Conservation (phyloP, 2,329 filamentous ascomycete genomes). For the Beauveria varroae region DNA sequence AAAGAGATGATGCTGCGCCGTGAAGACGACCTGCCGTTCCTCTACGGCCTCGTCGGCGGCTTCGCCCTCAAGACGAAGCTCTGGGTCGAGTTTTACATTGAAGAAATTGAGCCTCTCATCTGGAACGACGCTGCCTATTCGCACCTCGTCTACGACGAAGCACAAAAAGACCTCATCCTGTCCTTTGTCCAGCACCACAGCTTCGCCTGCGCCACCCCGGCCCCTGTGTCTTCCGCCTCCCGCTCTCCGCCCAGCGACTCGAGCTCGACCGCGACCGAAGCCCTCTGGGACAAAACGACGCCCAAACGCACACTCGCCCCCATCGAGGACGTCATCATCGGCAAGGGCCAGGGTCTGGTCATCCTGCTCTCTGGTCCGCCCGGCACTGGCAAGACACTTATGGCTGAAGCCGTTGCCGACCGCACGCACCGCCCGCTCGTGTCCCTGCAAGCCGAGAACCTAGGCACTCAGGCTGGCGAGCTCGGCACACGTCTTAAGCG, state of each 20-base stretch:
- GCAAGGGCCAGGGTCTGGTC: conserved; percentile 37
- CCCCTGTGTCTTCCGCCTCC: conserved; percentile 1
- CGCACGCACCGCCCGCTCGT: conserved; percentile 37
- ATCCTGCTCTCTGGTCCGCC: conserved; percentile 38
- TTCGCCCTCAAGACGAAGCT: conserved; percentile 39
- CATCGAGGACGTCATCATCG: conserved; percentile 34
- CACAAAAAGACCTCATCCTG: conserved; percentile 39
- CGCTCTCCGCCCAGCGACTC: conserved; percentile 18
- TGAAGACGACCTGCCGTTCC: conserved; percentile 32
- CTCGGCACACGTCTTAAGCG: conserved; percentile 41
- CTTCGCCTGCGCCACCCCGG: conserved; percentile 12
- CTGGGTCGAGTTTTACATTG: conserved; percentile 34
- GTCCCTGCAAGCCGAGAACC: conserved; percentile 37
- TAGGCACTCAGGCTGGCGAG: conserved; percentile 34
- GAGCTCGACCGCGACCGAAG: conserved; percentile 21
- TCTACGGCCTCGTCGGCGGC: conserved; percentile 34
- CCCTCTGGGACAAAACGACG: background rate
- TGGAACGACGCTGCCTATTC: conserved; percentile 40
- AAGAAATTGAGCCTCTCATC: conserved; percentile 32
- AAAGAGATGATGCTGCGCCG: conserved; percentile 30
- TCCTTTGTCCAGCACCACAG: conserved; percentile 40
- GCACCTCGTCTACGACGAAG: conserved; percentile 38
- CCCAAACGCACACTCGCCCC: conserved; percentile 12
- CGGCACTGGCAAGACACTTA: conserved; percentile 40
- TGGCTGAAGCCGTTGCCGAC: conserved; percentile 37